Evolutionary conservation across 176 grass and related monocot genomes (phyloP).

Genomic region (Calamus simplicifolius): DNA sequence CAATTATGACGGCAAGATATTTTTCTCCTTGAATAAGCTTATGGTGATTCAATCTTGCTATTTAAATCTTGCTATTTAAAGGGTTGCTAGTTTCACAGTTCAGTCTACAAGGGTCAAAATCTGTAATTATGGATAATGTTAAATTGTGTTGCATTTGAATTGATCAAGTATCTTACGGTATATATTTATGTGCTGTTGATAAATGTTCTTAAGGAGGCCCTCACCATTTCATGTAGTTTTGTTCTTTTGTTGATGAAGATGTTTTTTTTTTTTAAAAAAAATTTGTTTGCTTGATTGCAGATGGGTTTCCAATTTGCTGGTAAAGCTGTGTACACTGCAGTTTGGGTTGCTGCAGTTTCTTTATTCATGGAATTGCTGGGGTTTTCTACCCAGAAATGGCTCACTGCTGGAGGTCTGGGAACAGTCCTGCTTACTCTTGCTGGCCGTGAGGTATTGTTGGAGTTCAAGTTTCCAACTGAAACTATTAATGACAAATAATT

Average conservation of each 20-base stretch:
- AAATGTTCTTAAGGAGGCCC: too few species aligned
- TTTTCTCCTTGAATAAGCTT: too few species aligned
- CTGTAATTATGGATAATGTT: too few species aligned
- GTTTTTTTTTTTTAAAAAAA: background rate
- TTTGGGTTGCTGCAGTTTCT: conserved; percentile 83
- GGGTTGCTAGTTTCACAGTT: too few species aligned
- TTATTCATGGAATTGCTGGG: conserved; percentile 97
- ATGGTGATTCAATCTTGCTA: too few species aligned
- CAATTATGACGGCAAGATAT: too few species aligned
- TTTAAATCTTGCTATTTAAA: too few species aligned
- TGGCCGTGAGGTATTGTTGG: conserved; percentile 76
- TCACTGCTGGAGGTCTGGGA: conserved; percentile 95
- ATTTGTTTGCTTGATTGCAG: conserved; percentile 28
- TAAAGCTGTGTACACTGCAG: conserved; percentile 84
- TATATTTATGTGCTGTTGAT: too few species aligned
- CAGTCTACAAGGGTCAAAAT: too few species aligned
- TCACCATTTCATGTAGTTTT: background rate
- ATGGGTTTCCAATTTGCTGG: conserved; percentile 88
- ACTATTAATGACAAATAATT: too few species aligned
- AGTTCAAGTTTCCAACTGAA: background rate
- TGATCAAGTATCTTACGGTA: too few species aligned
- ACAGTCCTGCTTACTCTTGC: conserved; percentile 95
- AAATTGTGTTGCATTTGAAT: too few species aligned
- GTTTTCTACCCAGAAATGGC: conserved; percentile 94
- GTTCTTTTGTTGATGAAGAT: conserved; percentile 6